phyloP scores from a whole-genome alignment of 2,329 filamentous ascomycete species.

The Sporothrix schenckii region DNA sequence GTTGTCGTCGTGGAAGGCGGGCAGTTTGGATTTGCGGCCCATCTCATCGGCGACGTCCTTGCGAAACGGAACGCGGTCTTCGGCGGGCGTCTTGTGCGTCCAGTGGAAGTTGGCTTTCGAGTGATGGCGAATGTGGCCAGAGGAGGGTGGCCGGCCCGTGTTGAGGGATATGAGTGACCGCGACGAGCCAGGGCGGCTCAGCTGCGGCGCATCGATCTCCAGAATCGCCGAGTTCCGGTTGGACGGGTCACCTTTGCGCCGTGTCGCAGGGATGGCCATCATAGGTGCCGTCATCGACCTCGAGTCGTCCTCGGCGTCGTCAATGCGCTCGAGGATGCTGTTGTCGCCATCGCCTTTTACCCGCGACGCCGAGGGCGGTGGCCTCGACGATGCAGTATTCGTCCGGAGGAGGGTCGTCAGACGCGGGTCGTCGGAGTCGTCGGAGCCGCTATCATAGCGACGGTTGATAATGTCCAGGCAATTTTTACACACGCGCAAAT shows the following conservation, averaged over 20 bases:
- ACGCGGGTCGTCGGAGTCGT: conserved; percentile 78
- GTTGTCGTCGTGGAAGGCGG: conserved; percentile 97
- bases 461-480: conserved; percentile 91
- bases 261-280: conserved; percentile 70
- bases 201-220: conserved; percentile 81
- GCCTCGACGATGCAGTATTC: conserved; percentile 52
- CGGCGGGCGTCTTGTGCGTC: conserved; percentile 69
- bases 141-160: conserved; percentile 72
- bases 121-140: conserved; percentile 78
- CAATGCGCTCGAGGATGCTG: conserved; percentile 48
- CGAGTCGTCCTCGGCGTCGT: conserved; percentile 53
- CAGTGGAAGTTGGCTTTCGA: conserved; percentile 84
- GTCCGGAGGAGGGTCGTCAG: conserved; percentile 65
- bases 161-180: conserved; percentile 79
- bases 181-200: conserved; percentile 91
- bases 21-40: conserved; percentile 67
- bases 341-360: conserved; percentile 48
- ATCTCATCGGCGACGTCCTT: conserved; percentile 69
- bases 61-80: conserved; percentile 87
- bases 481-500: conserved; percentile 86
- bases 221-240: conserved; percentile 86
- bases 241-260: conserved; percentile 67
- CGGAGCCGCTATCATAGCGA: conserved; percentile 82
- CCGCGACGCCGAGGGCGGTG: conserved; percentile 40
- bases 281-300: conserved; percentile 66